Evolutionary conservation across 2,329 filamentous ascomycete genomes (phyloP).

Genomic region (Botryotinia narcissicola): DNA sequence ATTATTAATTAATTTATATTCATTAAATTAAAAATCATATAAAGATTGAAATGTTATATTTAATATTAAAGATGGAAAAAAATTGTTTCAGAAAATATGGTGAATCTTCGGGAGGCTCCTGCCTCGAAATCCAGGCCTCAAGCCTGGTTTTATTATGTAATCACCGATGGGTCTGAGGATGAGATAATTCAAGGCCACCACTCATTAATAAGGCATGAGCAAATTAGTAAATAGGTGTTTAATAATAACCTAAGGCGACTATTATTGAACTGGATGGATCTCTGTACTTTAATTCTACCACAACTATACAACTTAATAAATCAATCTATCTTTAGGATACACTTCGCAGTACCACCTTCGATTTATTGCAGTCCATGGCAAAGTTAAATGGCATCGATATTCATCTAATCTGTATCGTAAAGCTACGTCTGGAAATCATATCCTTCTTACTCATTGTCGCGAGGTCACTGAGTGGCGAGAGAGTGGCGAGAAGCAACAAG

Average conservation of each 20-base stretch:
- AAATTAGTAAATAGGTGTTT: not conserved
- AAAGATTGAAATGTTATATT: too few species aligned
- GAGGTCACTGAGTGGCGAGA: not conserved
- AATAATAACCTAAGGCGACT: not conserved
- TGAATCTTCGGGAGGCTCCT: too few species aligned
- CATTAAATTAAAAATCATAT: too few species aligned
- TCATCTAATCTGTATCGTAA: not conserved
- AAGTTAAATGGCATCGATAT: not conserved
- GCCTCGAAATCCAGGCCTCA: too few species aligned
- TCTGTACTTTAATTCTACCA: not conserved
- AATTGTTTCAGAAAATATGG: too few species aligned
- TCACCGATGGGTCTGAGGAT: too few species aligned
- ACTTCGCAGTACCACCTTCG: not conserved
- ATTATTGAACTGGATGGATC: not conserved
- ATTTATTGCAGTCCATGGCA: not conserved
- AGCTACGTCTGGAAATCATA: not conserved
- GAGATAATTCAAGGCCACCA: too few species aligned
- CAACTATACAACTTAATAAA: not conserved
- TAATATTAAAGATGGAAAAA: too few species aligned
- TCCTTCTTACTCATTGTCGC: not conserved
- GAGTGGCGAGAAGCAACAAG: not conserved
- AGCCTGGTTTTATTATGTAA: too few species aligned
- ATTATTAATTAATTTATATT: too few species aligned
- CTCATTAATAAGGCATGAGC: not conserved
- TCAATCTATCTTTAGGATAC: not conserved